Conservation (phyloP, 805 yeast genomes). For the Yamadazyma takamatsuzukensis region DNA sequence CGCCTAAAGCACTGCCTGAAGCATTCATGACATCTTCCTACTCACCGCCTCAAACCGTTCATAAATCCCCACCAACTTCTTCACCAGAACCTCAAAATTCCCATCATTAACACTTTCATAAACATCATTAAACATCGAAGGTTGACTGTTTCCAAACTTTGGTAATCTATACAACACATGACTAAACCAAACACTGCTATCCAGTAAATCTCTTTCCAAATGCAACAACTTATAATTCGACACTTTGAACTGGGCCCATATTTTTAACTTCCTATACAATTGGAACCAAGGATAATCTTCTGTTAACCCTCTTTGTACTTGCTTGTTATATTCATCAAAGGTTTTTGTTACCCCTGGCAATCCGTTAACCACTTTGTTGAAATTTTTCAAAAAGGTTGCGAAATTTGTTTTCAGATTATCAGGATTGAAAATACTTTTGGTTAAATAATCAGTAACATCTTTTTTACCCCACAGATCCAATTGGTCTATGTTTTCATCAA, state of each 20-base stretch:
- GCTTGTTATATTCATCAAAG: slow-evolving; percentile 47
- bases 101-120: slow-evolving; percentile 16
- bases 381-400: slow-evolving; percentile 3
- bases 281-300: slow-evolving; percentile 80
- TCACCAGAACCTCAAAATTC: slow-evolving; percentile 21
- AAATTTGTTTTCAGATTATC: slow-evolving; percentile 5
- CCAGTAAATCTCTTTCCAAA: slow-evolving; percentile 25
- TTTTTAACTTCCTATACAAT: slow-evolving; percentile 52
- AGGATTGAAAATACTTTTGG: slow-evolving; percentile 4
- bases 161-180: slow-evolving; percentile 8
- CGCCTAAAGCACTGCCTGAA: too few relatives aligned
- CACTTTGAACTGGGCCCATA: slow-evolving; percentile 54
- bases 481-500: slow-evolving; percentile 7
- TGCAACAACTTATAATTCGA: slow-evolving; percentile 50
- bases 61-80: slow-evolving; percentile 19
- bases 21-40: slow-evolving; percentile 15
- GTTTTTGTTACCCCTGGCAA: slow-evolving; percentile 22
- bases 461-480: slow-evolving; percentile 19
- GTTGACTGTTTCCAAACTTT: too few relatives aligned
- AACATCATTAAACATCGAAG: slow-evolving; percentile 17
- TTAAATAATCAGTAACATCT: slow-evolving; percentile 4
- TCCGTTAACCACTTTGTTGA: not conserved
- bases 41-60: slow-evolving; percentile 18
- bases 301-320: slow-evolving; percentile 48
- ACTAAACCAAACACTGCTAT: slow-evolving; percentile 3